Conservation (phyloP, 208 protist genomes). For the Leishmania martiniquensis region DNA sequence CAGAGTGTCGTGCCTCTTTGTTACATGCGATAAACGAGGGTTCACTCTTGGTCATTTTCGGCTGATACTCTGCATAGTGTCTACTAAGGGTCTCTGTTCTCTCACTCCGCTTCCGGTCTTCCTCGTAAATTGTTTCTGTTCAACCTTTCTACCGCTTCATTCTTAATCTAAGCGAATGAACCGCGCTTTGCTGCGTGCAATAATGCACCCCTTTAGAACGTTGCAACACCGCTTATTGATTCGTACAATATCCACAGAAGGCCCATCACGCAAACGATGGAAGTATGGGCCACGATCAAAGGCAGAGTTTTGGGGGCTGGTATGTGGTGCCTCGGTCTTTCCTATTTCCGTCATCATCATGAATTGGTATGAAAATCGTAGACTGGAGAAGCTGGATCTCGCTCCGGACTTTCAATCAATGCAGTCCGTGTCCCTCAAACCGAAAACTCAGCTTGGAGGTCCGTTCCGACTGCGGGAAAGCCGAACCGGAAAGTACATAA, state of each 20-base stretch:
- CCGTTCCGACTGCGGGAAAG: slow-evolving; percentile 71
- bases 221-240: neutral
- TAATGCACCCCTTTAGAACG: slow-evolving; percentile 4
- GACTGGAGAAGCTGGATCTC: slow-evolving; percentile 36
- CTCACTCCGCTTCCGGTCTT: neutral
- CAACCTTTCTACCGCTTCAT: neutral
- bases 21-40: no score
- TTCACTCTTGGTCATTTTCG: neutral
- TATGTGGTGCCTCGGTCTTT: slow-evolving; percentile 58
- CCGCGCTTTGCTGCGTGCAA: neutral
- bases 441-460: slow-evolving; percentile 69
- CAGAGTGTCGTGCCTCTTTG: neutral
- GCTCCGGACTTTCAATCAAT: slow-evolving; percentile 53
- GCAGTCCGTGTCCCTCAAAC: slow-evolving; percentile 38
- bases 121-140: neutral
- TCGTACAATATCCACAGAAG: slow-evolving; percentile 13
- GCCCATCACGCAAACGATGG: slow-evolving; percentile 5
- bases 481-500: slow-evolving; percentile 62
- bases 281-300: slow-evolving; percentile 57
- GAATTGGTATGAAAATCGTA: slow-evolving; percentile 54
- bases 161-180: neutral
- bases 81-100: neutral
- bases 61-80: neutral
- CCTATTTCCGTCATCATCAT: slow-evolving; percentile 52
- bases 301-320: slow-evolving; percentile 65